Evolutionary conservation across 2,329 filamentous ascomycete species (phyloP), one percentile per base, ranked within the genome.

Genomic region (Nothophoma quercina): DNA sequence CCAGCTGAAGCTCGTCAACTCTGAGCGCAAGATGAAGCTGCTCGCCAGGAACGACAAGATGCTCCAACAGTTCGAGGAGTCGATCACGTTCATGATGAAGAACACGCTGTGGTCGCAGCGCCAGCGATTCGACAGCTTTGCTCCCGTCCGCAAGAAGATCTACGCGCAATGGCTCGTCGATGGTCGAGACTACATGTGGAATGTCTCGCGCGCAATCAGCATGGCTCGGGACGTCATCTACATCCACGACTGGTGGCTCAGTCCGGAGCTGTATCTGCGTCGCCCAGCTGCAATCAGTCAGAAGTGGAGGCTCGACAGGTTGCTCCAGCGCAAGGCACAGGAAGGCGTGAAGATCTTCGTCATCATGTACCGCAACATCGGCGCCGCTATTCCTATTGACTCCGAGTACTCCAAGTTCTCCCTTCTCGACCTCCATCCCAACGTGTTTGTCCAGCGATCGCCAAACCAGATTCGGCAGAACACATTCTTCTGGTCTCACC

Each of bases 241-340:
- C 75, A 98, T 99, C 58, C 95, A 99, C 72, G 95, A 98, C 74
- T 99, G 95, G 95, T 99, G 95, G 95, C 78, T 99, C 32, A 97
- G 91, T 64, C 95, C 95, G 1, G 93, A 99, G 75, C 79, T 99
- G 35, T 99, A 99, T 77, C 88, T 98, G 87, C 86, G 95, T 55
- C 85, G 95, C 51, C 95, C 95, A 45, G 90, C 95, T 19, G 92
- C 91, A 36, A 97, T 98, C 75, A 97, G 93, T 70, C 93, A 98
- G 73, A 97, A 97, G 75, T 99, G 95, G 95, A 87, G 95, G 45
- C 83, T 99, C 7, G 95, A 99, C 75, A 85, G 95, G 66, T 81
- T 99, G 9, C 81, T 99, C n/a, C 91, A 96, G 73, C 87, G 88
- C 62, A 99, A 98, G 74, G 95, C 95, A 1, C 85, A 88, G 64